phyloP scores from a whole-genome alignment of 1,284 basidiomycete species.

The Laetiporus sulphureus region DNA sequence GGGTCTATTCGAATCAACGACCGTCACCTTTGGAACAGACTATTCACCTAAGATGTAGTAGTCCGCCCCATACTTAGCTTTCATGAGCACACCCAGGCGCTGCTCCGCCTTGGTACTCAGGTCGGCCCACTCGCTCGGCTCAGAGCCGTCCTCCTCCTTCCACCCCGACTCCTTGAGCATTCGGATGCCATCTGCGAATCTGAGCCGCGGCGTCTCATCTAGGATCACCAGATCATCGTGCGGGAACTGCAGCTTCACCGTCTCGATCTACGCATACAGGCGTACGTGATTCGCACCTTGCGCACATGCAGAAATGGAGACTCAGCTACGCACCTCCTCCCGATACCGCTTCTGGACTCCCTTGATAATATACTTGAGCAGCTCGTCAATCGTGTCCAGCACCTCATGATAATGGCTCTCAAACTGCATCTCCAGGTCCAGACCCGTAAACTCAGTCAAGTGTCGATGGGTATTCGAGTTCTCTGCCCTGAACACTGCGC shows the following conservation, averaged over 20 bases:
- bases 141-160: conserved; percentile 39
- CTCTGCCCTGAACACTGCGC: conserved; percentile 59
- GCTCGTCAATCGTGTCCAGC: conserved; percentile 32
- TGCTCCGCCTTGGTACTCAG: conserved; percentile 48
- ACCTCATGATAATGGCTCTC: conserved; percentile 62
- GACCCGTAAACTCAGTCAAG: conserved; percentile 70
- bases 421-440: conserved; percentile 71
- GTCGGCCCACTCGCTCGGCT: conserved; percentile 40
- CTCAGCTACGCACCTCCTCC: conserved; percentile 27
- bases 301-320: conserved; percentile 1
- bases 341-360: conserved; percentile 25
- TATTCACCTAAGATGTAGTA: conserved; percentile 48
- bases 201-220: conserved; percentile 44
- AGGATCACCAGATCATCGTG: conserved; percentile 42
- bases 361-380: conserved; percentile 33
- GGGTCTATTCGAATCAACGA: background rate
- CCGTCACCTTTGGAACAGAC: background rate
- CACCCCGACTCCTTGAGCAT: conserved; percentile 46
- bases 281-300: background rate
- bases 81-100: conserved; percentile 54
- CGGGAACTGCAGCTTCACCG: conserved; percentile 54
- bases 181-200: conserved; percentile 53
- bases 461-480: conserved; percentile 71
- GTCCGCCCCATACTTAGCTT: conserved; percentile 64
- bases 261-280: conserved; percentile 39